These are phyloP conservation scores for Podaxis sp. DNA, from an alignment of 768 basidiomycete genomes.

Conservation along the genomic window DNA sequence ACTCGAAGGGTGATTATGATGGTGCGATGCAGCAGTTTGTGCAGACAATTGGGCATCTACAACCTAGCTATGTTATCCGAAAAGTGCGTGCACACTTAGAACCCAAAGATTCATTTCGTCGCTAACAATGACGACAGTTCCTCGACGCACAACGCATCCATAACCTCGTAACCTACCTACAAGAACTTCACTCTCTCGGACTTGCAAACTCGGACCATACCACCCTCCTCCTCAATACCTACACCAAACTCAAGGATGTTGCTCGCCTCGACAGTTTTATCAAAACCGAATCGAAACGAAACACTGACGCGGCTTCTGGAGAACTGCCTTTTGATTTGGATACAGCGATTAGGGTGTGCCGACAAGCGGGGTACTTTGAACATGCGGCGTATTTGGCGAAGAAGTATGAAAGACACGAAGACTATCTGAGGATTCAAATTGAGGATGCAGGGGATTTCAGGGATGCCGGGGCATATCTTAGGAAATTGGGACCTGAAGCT, in stretches of 20 bases:
- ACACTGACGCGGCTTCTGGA: constrained; percentile 35
- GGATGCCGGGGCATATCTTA: constrained; percentile 79
- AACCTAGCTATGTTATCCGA: constrained; percentile 94
- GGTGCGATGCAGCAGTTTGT: constrained; percentile 91
- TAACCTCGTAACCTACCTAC: constrained; percentile 91
- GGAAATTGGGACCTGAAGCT: constrained; percentile 71
- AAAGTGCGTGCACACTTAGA: constrained; percentile 51
- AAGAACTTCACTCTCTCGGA: constrained; percentile 86
- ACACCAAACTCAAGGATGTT: constrained; percentile 94
- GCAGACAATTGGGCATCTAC: constrained; percentile 82
- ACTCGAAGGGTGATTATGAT: constrained; percentile 88
- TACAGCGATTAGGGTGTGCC: constrained; percentile 93
- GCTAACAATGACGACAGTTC: constrained; percentile 52
- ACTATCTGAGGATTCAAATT: constrained; percentile 90
- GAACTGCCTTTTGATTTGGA: constrained; percentile 96
- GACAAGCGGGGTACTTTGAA: constrained; percentile 94
- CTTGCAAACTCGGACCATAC: constrained; percentile 97
- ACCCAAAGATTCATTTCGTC: neutral
- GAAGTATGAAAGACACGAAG: constrained; percentile 88
- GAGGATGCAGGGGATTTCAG: constrained; percentile 83
- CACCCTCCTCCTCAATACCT: constrained; percentile 92
- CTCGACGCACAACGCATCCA: constrained; percentile 95
- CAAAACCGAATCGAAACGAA: constrained; percentile 70
- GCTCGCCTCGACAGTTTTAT: constrained; percentile 87
- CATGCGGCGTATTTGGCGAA: constrained; percentile 92